Evolutionary conservation across 2,329 filamentous ascomycete species (phyloP).

Genomic region (Diaporthe sp.): DNA sequence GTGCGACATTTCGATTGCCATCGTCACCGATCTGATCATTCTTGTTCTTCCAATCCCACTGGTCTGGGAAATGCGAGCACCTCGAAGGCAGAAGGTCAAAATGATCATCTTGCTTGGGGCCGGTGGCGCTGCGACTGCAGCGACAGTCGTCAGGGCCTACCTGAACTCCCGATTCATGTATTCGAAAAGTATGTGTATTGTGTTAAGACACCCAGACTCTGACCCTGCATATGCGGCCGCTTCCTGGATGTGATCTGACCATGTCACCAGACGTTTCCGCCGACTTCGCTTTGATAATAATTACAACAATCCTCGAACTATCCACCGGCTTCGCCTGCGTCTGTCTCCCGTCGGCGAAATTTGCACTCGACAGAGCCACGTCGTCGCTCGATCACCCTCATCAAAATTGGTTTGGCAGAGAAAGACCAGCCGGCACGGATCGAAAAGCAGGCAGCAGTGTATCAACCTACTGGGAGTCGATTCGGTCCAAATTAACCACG

Average conservation of each 20-base stretch:
- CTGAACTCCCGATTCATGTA: conserved; percentile 45
- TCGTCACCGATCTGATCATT: conserved; percentile 52
- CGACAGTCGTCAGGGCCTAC: conserved; percentile 48
- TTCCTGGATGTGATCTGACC: not conserved
- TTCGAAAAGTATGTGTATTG: conserved; percentile 34
- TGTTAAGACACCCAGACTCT: not conserved
- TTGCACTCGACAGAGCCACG: conserved; percentile 10
- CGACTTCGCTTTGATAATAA: conserved; percentile 7
- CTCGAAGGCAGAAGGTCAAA: conserved; percentile 50
- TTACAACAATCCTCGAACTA: conserved; percentile 43
- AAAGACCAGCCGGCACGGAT: not conserved
- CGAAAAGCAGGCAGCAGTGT: not conserved
- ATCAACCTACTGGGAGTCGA: conserved; percentile 19
- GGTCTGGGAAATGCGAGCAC: conserved; percentile 49
- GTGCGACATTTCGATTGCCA: conserved; percentile 50
- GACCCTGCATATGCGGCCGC: not conserved
- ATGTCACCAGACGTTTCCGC: not conserved
- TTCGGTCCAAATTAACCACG: conserved; percentile 14
- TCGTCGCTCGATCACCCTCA: not conserved
- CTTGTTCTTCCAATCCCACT: conserved; percentile 52
- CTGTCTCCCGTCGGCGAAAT: conserved; percentile 46
- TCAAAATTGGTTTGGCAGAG: not conserved
- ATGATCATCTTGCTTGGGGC: conserved; percentile 49
- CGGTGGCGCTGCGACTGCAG: conserved; percentile 48
- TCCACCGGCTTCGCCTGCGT: conserved; percentile 46